Base-by-base conservation (phyloP, 2,329 filamentous ascomycete genomes). In the Orbilia blumenaviensis region DNA sequence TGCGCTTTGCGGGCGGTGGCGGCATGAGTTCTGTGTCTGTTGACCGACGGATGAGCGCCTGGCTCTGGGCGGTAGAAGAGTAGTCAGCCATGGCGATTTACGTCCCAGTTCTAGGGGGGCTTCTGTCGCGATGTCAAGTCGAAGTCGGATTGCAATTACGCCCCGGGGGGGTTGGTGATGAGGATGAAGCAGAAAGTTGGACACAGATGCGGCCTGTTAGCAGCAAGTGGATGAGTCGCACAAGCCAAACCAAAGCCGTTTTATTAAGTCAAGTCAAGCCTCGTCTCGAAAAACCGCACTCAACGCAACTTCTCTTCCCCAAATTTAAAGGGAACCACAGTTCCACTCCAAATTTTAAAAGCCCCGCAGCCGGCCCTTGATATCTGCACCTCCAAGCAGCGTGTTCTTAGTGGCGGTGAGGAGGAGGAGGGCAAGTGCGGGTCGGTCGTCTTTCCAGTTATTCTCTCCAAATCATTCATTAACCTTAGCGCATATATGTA, bases 1-100 rank as follows among this genome's bases (percentile, higher is more conserved):
- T 96, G 72, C 93, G 91, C 83, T 97, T 98, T 44, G 90, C 86
- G 0, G 89, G 87, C 2, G 93, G 92, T 4, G 94, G 94, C 25
- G 14, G 92, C 93, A 97, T 98, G 64, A 96, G 85, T 66, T 91
- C 89, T 25, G 85, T 87, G 72, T 92, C 90, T 42, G 83, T 82
- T 68, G 86, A 85, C 84, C 93, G 93, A 67, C 87, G 88, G 64
- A 89, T 85, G 73, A 95, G 86, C 75, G 90, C 88, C 60, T 83
- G 72, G 72, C 72, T 76, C 64, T 61, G 64, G 29, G 64, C 29
- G 32, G 64, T 7, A 12, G 52, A 56, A 56, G 52, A 36, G 42
- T 76, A 76, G 72, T 69, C 72, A 23, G 72, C 72, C 72, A 76
- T 76, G 21, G 36, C 61, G 54, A 12, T 61, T 18, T n/a, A 16